Evolutionary conservation across 257 asterid species (phyloP).

Genomic region (Lavandula angustifolia): DNA sequence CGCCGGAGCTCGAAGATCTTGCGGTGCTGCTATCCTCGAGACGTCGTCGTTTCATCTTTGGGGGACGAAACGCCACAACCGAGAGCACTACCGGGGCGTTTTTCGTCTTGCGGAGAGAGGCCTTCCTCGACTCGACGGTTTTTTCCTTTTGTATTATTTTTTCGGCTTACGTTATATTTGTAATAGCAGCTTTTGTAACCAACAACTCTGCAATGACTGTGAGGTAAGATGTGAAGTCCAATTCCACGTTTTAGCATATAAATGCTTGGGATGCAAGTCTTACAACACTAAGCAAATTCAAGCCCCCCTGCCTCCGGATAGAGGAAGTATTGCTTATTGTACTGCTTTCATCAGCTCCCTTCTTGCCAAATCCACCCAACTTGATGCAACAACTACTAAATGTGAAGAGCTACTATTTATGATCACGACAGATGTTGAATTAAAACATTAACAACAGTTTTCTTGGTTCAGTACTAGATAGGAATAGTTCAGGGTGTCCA

Average conservation of each 20-base stretch:
- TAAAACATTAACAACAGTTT: conserved; percentile 3
- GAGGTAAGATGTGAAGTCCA: conserved; percentile 51
- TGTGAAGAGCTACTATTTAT: conserved; percentile 10
- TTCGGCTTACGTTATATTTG: too few relatives aligned
- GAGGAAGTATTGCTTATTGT: conserved; percentile 2
- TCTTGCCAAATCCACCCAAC: too few relatives aligned
- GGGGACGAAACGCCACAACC: too few relatives aligned
- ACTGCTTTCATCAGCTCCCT: neutral
- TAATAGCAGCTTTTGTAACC: too few relatives aligned
- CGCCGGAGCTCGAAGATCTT: too few relatives aligned
- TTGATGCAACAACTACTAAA: too few relatives aligned
- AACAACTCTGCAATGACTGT: conserved; percentile 67
- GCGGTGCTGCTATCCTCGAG: too few relatives aligned
- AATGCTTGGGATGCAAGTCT: conserved; percentile 60
- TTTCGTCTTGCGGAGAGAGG: too few relatives aligned
- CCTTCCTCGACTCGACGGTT: too few relatives aligned
- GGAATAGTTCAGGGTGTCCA: neutral
- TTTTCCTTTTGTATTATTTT: too few relatives aligned
- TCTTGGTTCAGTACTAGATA: conserved; percentile 21
- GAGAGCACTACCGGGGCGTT: too few relatives aligned
- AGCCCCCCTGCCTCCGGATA: conserved; percentile 37
- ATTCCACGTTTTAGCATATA: conserved; percentile 51
- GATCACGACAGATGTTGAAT: neutral
- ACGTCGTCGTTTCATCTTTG: too few relatives aligned
- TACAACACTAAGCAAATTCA: conserved; percentile 58